Conservation (phyloP, 2,329 filamentous ascomycete genomes). For the Microsporum audouinii region DNA sequence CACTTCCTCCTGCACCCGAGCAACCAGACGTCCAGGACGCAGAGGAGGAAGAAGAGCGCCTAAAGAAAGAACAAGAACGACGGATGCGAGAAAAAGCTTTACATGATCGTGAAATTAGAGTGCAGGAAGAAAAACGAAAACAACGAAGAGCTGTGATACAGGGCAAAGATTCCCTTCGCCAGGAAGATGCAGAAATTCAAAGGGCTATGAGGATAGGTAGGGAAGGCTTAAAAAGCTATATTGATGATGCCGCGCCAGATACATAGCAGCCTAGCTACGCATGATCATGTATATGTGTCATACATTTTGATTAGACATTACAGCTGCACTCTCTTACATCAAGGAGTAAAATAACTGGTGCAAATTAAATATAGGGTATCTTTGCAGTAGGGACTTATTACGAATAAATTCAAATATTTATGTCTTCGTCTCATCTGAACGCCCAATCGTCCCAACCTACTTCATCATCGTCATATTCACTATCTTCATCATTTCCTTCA, state of each 20-base stretch:
- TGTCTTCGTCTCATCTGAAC: slow-evolving; percentile 15
- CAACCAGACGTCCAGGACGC: slow-evolving; percentile 26
- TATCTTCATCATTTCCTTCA: slow-evolving; percentile 22
- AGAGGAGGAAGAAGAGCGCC: slow-evolving; percentile 28
- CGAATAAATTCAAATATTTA: not conserved
- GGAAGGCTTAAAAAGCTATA: slow-evolving; percentile 29
- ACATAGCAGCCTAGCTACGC: not conserved
- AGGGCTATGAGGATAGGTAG: slow-evolving; percentile 35
- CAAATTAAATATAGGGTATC: not conserved
- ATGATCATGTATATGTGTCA: not conserved
- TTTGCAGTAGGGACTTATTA: not conserved
- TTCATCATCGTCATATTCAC: slow-evolving; percentile 24
- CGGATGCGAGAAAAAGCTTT: slow-evolving; percentile 36
- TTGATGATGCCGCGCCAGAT: not conserved
- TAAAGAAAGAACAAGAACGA: slow-evolving; percentile 30
- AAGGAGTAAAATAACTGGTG: not conserved
- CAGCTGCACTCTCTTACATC: not conserved
- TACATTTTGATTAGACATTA: not conserved
- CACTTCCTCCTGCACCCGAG: slow-evolving; percentile 30
- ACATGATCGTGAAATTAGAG: slow-evolving; percentile 32
- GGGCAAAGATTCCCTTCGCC: slow-evolving; percentile 32
- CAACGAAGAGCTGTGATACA: slow-evolving; percentile 31
- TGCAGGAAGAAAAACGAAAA: slow-evolving; percentile 34
- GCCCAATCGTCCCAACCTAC: slow-evolving; percentile 38
- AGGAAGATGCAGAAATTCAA: slow-evolving; percentile 35